Evolutionary conservation across 257 asterid genomes (phyloP), one percentile per base, ranked within the genome.

Genomic region (Schizonepeta tenuifolia): DNA sequence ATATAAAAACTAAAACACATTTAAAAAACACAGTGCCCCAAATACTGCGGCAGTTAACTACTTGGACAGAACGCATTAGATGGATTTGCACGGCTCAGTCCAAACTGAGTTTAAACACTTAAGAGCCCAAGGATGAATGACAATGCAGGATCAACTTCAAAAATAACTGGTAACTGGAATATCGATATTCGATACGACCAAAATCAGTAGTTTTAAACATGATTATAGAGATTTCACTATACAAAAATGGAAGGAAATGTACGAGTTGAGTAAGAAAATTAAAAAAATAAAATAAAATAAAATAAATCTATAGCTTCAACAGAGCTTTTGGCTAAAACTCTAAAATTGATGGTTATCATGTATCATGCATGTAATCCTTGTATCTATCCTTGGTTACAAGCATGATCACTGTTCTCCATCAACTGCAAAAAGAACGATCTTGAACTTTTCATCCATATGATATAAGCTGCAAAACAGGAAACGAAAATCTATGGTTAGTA

Each of bases 331-430:
- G 65, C 40, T 18, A 51, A 47, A 57, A 71, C 47, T n/a, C 60
- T 26, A 33, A 75, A 55, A 62, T n/a, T 20, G 53, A 77, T 65
- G 74, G 58, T 47, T 28, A 40, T 36, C 13, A 40, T 11, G 57
- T 7, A 46, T 49, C 74, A 71, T 65, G 81, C 79, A 58, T 35
- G 54, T 22, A 40, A 44, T 9, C 49, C 74, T 18, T 47, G 33
- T 38, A 65, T 57, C 53, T 40, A 36, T 61, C 70, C 75, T 54
- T 70, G 36, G 15, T 57, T 72, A 77, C 81, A 65, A 71, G 77
- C 65, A 77, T 40, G 55, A 31, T 54, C 38, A 15, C 33, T 7
- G 43, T 15, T 22, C 70, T 47, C 69, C 78, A 38, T 35, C 70
- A 50, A 36, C 40, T 43, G 65, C 53, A 66, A 15, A 33, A 43